Evolutionary conservation across 208 protist genomes (phyloP).

Genomic region (Leishmania turanica): DNA sequence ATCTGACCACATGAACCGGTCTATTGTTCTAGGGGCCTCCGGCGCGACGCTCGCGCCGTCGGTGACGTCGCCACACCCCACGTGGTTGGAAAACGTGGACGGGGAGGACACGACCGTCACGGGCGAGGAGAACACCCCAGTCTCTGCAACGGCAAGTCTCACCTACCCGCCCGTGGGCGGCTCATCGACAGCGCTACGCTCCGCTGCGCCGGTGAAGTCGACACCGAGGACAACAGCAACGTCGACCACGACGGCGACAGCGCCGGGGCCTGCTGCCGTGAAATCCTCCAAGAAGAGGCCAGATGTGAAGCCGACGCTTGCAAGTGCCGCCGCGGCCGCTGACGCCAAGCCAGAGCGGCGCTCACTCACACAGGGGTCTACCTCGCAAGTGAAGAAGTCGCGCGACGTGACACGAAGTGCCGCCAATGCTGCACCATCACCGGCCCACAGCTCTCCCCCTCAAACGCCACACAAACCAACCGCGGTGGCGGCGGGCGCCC

Average conservation of each 20-base stretch:
- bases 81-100: constrained; percentile 5
- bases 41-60: constrained; percentile 11
- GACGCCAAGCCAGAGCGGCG: not conserved
- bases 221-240: not conserved
- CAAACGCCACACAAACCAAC: constrained; percentile 1
- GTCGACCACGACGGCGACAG: not conserved
- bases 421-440: not conserved
- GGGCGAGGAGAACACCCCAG: not conserved
- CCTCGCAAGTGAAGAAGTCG: not conserved
- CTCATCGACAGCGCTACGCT: not conserved
- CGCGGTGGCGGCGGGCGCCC: not conserved
- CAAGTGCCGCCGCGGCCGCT: not conserved
- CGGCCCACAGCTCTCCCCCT: not conserved
- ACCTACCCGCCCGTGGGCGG: not conserved
- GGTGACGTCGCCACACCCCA: not conserved
- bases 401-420: not conserved
- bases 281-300: not conserved
- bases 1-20: constrained; percentile 20
- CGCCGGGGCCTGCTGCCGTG: not conserved
- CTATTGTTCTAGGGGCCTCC: constrained; percentile 11
- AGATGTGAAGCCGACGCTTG: not conserved
- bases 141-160: not conserved
- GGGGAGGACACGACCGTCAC: not conserved
- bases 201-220: not conserved
- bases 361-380: not conserved